phyloP scores from a whole-genome alignment of 2,329 filamentous ascomycete genomes.

The Diaporthe sp. region DNA sequence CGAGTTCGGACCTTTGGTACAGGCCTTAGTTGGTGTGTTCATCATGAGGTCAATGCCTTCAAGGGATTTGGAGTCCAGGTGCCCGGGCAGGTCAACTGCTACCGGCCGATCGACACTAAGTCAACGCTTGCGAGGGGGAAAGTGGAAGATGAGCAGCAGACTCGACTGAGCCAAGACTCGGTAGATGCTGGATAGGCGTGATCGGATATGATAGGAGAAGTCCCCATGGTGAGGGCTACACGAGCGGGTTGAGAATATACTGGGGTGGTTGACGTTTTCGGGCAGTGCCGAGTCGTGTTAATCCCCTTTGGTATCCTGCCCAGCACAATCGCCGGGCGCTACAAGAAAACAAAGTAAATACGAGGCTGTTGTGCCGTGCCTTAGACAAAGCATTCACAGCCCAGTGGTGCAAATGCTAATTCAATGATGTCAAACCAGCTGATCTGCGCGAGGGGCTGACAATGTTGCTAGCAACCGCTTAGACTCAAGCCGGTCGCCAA shows the following conservation, averaged over 20 bases:
- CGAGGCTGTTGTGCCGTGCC: background rate
- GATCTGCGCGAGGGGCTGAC: background rate
- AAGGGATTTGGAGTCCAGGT: too few relatives aligned
- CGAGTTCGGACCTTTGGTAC: too few relatives aligned
- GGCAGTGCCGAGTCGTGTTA: constrained; percentile 8
- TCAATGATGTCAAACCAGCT: background rate
- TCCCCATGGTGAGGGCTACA: background rate
- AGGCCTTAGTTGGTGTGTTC: too few relatives aligned
- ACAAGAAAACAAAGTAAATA: constrained; percentile 3
- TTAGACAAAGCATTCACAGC: background rate
- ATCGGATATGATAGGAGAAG: background rate
- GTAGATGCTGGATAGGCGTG: background rate
- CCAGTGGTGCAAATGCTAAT: background rate
- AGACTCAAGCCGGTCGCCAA: constrained; percentile 17
- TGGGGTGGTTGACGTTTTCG: background rate
- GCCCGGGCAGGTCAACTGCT: too few relatives aligned
- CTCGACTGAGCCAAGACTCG: too few relatives aligned
- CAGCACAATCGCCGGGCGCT: background rate
- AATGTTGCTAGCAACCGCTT: background rate
- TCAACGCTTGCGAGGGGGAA: too few relatives aligned
- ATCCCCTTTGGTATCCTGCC: background rate
- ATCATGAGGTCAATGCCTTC: too few relatives aligned
- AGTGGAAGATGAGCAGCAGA: too few relatives aligned
- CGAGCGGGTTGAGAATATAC: background rate
- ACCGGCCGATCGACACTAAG: too few relatives aligned